phyloP scores from a whole-genome alignment of 2,329 filamentous ascomycete genomes.

The Cladosporium sp. region DNA sequence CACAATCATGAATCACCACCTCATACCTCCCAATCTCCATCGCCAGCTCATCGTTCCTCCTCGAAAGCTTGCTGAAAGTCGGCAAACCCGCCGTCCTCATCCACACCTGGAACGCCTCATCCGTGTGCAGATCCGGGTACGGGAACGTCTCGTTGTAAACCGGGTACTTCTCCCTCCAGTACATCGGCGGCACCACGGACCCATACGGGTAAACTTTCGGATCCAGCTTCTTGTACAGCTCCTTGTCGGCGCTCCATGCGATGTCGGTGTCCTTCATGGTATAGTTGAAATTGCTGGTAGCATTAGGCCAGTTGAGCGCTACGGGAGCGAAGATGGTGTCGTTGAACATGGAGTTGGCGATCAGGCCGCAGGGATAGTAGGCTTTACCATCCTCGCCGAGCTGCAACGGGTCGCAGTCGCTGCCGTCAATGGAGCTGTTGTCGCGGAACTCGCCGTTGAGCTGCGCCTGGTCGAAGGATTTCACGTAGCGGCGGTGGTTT shows the following conservation, averaged over 20 bases:
- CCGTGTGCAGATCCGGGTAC: conserved; percentile 70
- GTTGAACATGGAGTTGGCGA: conserved; percentile 97
- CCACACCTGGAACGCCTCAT: conserved; percentile 94
- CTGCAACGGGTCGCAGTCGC: conserved; percentile 73
- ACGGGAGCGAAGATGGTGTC: conserved; percentile 75
- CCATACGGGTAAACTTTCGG: conserved; percentile 57
- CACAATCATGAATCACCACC: conserved; percentile 76
- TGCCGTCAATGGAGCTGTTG: conserved; percentile 61
- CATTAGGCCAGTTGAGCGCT: conserved; percentile 54
- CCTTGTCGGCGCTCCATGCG: conserved; percentile 81
- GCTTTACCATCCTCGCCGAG: conserved; percentile 52
- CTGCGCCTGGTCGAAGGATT: conserved; percentile 81
- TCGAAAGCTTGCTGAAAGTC: conserved; percentile 89
- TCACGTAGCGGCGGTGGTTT: conserved; percentile 94
- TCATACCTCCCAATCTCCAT: conserved; percentile 74
- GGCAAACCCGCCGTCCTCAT: conserved; percentile 96
- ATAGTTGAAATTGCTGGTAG: conserved; percentile 58
- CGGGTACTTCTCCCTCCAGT: conserved; percentile 74
- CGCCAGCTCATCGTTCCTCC: conserved; percentile 70
- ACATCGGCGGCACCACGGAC: conserved; percentile 77
- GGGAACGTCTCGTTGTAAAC: conserved; percentile 67
- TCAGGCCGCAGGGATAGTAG: conserved; percentile 92
- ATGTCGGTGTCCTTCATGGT: conserved; percentile 76
- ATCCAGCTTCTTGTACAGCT: conserved; percentile 69
- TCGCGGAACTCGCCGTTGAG: conserved; percentile 70